phyloP scores from a whole-genome alignment of 2,329 filamentous ascomycete species.

The Hymenoscyphus occultus region DNA sequence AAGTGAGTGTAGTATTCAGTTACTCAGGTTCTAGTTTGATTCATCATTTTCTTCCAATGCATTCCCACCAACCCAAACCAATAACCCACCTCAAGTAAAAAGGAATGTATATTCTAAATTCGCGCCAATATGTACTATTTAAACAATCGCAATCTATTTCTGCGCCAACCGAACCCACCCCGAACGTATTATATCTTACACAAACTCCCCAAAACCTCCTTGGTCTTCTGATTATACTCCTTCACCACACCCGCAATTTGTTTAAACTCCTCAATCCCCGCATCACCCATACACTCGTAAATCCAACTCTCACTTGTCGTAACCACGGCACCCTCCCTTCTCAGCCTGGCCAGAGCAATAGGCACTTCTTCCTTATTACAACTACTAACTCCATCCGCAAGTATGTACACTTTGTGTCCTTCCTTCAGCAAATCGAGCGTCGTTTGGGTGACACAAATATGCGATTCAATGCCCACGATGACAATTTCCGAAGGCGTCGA shows the following conservation, averaged over 20 bases:
- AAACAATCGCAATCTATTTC: background rate
- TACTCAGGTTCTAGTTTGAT: too few species aligned
- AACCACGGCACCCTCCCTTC: constrained; percentile 72
- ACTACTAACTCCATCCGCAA: constrained; percentile 87
- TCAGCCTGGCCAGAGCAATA: constrained; percentile 72
- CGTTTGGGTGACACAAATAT: constrained; percentile 95
- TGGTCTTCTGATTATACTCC: constrained; percentile 69
- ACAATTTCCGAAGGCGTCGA: constrained; percentile 56
- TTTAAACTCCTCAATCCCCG: constrained; percentile 69
- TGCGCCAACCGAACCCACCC: background rate
- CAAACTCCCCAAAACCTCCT: constrained; percentile 62
- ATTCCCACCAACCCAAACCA: background rate
- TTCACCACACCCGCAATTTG: constrained; percentile 74
- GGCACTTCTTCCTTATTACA: constrained; percentile 79
- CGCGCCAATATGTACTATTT: background rate
- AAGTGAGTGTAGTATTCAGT: too few species aligned
- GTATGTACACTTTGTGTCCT: constrained; percentile 79
- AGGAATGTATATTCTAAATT: background rate
- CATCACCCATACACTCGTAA: constrained; percentile 87
- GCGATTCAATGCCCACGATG: constrained; percentile 86
- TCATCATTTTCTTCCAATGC: too few species aligned
- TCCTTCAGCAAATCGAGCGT: constrained; percentile 72
- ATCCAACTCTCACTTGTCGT: constrained; percentile 87
- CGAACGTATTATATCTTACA: constrained; percentile 50
- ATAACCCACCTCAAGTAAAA: background rate